These are phyloP conservation scores for Penicillium atrosanguineum DNA, from an alignment of 495 filamentous ascomycete species.

Conservation along the genomic window DNA sequence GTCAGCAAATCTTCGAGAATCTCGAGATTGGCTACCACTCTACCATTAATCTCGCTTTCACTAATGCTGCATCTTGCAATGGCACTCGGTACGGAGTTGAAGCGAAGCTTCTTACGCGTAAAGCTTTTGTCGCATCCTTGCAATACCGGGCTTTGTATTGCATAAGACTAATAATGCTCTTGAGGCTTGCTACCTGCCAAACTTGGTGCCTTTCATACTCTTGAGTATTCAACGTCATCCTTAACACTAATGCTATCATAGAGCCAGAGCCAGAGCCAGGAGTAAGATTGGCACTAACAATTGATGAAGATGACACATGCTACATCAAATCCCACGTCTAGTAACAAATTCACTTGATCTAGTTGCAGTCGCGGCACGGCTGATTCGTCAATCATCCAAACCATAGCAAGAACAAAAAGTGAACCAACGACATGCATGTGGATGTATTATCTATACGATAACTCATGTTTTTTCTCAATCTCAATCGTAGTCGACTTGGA, in stretches of 20 bases:
- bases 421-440: background rate
- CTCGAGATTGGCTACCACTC: background rate
- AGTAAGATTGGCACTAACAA: background rate
- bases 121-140: background rate
- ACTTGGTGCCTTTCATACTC: background rate
- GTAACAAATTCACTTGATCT: background rate
- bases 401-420: background rate
- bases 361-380: background rate
- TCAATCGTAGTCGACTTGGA: too few species aligned
- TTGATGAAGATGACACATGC: background rate
- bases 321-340: background rate
- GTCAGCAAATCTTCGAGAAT: background rate
- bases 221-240: background rate
- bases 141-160: background rate
- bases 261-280: background rate
- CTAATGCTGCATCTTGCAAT: background rate
- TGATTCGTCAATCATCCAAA: background rate
- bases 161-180: background rate
- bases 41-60: background rate
- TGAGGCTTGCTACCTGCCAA: background rate
- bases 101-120: background rate
- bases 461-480: too few species aligned
- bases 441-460: too few species aligned
- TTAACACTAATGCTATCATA: background rate
- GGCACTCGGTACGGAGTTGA: background rate